Base-by-base conservation (phyloP, 169 alveolate genomes). In the Plasmodium ovale region DNA sequence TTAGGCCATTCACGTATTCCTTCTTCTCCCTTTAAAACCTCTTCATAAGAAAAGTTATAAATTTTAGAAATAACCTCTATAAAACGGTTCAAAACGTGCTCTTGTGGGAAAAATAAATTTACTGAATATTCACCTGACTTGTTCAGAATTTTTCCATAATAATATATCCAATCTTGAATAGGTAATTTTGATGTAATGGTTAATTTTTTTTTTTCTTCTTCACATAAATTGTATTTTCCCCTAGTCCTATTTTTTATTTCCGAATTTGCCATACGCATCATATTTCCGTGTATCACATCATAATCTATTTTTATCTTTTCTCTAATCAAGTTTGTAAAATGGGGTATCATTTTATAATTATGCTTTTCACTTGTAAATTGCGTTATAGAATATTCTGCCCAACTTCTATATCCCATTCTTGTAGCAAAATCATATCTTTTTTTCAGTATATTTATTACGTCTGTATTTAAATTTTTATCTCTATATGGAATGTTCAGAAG, bases 391-490 rank as follows among this genome's bases (percentile, higher is more conserved):
- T 82, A 82, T 25, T 82, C 64, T 0, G 25, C 54, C 90, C 90
- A 82, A 58, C 67, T 82, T 33, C 42, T 56, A 68, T 82, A 82
- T 6, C 90, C 90, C 3, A 65, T 27, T 25, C 37, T 64, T 9
- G 23, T 82, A 35, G 90, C 84, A 19, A 82, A 9, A 16, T 82
- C 90, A 39, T 82, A 82, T 71, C 90, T 82, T 69, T 82, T 82
- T 54, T 29, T 82, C 58, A 82, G 14, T 65, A 82, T 82, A 21
- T 82, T 82, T 82, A 82, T 82, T 53, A 82, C 56, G 37, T 82
- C 90, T 0, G 2, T 82, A 19, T 82, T 47, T 65, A 82, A 39
- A 54, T 58, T 29, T 64, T 25, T n/a, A 10, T 65, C 33, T 51
- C 67, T 39, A 65, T 65, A 82, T 3, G 90, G 90, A 29, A 23